phyloP scores from a whole-genome alignment of 805 yeast genomes.

The Cyberlindnera meyerae region DNA sequence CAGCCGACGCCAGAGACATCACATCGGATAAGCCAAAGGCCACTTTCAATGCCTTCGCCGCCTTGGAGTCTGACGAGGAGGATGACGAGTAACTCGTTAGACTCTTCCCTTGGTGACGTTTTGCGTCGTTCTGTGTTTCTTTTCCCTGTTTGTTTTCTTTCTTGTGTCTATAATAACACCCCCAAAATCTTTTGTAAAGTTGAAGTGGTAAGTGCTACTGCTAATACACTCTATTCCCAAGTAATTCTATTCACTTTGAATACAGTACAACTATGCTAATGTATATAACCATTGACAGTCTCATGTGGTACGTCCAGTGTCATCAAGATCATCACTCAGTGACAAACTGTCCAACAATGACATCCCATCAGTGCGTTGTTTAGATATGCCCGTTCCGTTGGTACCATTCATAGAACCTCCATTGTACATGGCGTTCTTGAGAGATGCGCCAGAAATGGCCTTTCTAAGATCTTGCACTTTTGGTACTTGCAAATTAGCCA shows the following conservation, averaged over 20 bases:
- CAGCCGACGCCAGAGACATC: slow-evolving; percentile 68
- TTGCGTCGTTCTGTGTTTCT: neutral
- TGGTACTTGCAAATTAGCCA: slow-evolving; percentile 22
- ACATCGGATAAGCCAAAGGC: slow-evolving; percentile 61
- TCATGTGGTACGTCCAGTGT: slow-evolving; percentile 3
- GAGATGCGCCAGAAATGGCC: slow-evolving; percentile 20
- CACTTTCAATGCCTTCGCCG: slow-evolving; percentile 77
- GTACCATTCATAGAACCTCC: neutral
- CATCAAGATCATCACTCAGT: slow-evolving; percentile 17
- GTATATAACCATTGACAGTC: too few species aligned
- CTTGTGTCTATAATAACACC: too few species aligned
- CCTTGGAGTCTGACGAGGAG: slow-evolving; percentile 38
- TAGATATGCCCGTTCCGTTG: slow-evolving; percentile 7
- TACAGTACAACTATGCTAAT: too few species aligned
- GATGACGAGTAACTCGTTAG: slow-evolving; percentile 17
- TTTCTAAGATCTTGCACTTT: slow-evolving; percentile 25
- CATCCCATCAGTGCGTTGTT: slow-evolving; percentile 19
- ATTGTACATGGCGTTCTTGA: slow-evolving; percentile 2
- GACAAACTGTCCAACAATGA: slow-evolving; percentile 22
- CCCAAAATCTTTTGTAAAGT: too few species aligned
- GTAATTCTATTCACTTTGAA: too few species aligned
- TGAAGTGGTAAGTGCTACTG: too few species aligned
- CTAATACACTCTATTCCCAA: too few species aligned
- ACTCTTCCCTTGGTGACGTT: neutral
- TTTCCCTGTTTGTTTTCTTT: too few species aligned